Evolutionary conservation across 2,329 filamentous ascomycete species (phyloP).

Genomic region (Mycosphaerella sp.): DNA sequence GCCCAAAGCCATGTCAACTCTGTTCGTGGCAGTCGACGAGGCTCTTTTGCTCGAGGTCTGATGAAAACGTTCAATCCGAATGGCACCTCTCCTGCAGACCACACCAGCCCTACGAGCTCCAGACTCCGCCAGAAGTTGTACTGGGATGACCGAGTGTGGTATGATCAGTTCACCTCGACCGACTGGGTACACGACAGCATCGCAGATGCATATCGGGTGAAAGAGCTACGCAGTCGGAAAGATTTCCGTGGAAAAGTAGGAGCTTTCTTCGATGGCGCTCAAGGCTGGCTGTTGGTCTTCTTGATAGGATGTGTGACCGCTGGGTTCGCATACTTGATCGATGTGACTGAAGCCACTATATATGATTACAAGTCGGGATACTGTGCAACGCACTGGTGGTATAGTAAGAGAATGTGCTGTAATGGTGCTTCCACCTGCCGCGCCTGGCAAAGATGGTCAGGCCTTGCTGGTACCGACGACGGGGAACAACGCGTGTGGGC

Average conservation of each 20-base stretch:
- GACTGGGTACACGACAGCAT: conserved; percentile 99
- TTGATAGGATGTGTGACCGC: conserved; percentile 83
- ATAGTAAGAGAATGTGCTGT: conserved; percentile 64
- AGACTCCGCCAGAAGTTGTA: conserved; percentile 54
- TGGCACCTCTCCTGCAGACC: conserved; percentile 13
- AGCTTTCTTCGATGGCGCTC: conserved; percentile 74
- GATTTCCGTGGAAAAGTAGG: conserved; percentile 75
- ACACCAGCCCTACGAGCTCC: conserved; percentile 6
- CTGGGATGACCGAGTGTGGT: conserved; percentile 88
- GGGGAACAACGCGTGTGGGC: conserved; percentile 50
- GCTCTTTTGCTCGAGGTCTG: conserved; percentile 38
- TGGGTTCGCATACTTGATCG: conserved; percentile 77
- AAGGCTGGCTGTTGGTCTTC: conserved; percentile 91
- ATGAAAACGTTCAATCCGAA: conserved; percentile 21
- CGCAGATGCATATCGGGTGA: conserved; percentile 83
- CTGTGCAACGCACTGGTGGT: conserved; percentile 64
- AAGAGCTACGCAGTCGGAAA: conserved; percentile 71
- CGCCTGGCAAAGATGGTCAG: conserved; percentile 59
- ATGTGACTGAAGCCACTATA: conserved; percentile 74
- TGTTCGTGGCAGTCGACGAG: conserved; percentile 38
- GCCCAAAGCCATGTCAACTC: conserved; percentile 32
- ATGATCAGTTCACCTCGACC: conserved; percentile 95
- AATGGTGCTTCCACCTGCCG: conserved; percentile 47
- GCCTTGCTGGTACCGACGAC: conserved; percentile 48
- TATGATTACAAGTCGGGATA: conserved; percentile 87